Base-by-base conservation (phyloP, 257 asterid genomes). In the Coffea eugenioides region DNA sequence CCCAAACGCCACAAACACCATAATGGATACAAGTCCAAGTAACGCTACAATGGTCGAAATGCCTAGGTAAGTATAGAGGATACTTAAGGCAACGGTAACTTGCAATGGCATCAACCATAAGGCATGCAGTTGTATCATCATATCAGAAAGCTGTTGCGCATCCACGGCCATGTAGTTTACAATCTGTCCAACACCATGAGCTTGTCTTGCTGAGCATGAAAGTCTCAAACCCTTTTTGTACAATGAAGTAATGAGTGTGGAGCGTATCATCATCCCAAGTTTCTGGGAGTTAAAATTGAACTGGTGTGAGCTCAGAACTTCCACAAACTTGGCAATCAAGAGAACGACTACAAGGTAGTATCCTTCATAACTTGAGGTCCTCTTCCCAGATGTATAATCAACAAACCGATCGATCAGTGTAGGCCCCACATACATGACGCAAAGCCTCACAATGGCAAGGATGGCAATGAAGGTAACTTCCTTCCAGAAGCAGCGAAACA, bases 161-260 rank as follows among this genome's bases (percentile, higher is more conserved):
- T 95, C 99, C 11, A 95, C 98, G 0, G 97, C 97, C 97, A 95
- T 95, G 83, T 95, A 95, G 78, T 95, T 95, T 31, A 93, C 98
- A 39, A 93, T 95, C 82, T 93, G 98, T 4, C 99, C 99, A 9
- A 95, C 91, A 3, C 99, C 98, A 51, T 95, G 99, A 4, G 89
- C 91, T 78, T 95, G 98, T 12, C 99, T 81, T 1, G 97, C 97
- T 0, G 99, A 95, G 77, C 97, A 91, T 1, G 99, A 89, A 21
- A 95, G 80, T 80, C 95, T 82, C 72, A 95, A 78, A 0, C 99
- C 99, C 86, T 95, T 95, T 88, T 80, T 88, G 75, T 95, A 95
- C 70, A 93, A 79, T 1, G 96, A 88, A 62, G 99, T 93, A 54
- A 95, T 82, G 7, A 95, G 97, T 2, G 98, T 80, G 41, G 94